These are phyloP conservation scores for Aspergillus bombycis DNA, from an alignment of 2,329 filamentous ascomycete genomes.

Conservation along the genomic window DNA sequence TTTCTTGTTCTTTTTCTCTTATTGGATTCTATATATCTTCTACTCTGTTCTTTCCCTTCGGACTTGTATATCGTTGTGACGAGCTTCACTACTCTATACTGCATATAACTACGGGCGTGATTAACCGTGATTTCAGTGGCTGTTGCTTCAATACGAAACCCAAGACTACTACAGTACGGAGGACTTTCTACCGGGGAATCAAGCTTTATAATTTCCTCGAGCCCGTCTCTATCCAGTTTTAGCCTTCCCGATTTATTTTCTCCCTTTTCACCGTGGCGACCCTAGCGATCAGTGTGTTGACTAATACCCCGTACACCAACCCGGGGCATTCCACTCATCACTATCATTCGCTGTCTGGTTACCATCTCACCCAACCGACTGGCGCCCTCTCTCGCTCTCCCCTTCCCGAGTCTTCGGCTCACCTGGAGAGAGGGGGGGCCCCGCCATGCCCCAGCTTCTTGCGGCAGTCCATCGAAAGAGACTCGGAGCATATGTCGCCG, in stretches of 20 bases:
- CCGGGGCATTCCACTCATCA: slow-evolving; percentile 35
- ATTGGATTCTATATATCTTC: background rate
- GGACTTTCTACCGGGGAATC: background rate
- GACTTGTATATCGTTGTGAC: background rate
- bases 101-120: background rate
- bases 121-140: background rate
- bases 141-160: background rate
- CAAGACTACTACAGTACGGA: background rate
- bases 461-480: slow-evolving; percentile 31
- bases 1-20: background rate
- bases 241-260: slow-evolving; percentile 7
- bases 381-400: slow-evolving; percentile 43
- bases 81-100: background rate
- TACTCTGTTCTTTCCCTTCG: background rate
- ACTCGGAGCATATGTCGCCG: slow-evolving; percentile 45
- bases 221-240: slow-evolving; percentile 7
- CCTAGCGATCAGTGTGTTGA: slow-evolving; percentile 41
- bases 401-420: slow-evolving; percentile 35
- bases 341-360: slow-evolving; percentile 35
- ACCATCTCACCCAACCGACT: slow-evolving; percentile 25
- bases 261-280: slow-evolving; percentile 43
- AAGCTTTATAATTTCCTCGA: background rate
- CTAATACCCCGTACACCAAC: slow-evolving; percentile 35
- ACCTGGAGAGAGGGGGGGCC: slow-evolving; percentile 43
- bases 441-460: slow-evolving; percentile 41